Evolutionary conservation across 1,284 basidiomycete species (phyloP).

Genomic region (Naganishia liquefaciens): DNA sequence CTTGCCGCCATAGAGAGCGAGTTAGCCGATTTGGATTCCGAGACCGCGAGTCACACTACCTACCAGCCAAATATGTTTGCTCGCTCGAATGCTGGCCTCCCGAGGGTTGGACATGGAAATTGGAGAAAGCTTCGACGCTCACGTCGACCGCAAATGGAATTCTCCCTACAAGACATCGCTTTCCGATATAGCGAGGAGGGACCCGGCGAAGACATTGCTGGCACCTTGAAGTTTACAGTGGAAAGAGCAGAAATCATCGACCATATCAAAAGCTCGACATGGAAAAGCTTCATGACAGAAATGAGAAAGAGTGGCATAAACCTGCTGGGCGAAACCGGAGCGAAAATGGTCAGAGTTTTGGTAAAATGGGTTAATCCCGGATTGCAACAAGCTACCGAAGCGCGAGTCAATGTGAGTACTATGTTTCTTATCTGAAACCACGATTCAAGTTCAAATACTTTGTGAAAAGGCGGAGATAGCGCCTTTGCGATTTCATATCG

Average conservation of each 20-base stretch:
- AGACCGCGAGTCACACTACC: conserved; percentile 72
- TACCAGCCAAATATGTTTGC: conserved; percentile 70
- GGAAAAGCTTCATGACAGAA: conserved; percentile 92
- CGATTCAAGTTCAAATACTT: conserved; percentile 8
- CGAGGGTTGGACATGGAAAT: conserved; percentile 23
- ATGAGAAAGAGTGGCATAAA: conserved; percentile 41
- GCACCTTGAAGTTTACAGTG: conserved; percentile 4
- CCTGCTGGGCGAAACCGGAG: conserved; percentile 70
- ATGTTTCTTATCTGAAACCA: not conserved
- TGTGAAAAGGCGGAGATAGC: conserved; percentile 72
- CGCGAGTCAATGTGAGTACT: conserved; percentile 70
- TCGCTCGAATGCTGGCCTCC: conserved; percentile 53
- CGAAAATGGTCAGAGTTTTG: conserved; percentile 89
- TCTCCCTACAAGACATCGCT: conserved; percentile 67
- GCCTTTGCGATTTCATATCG: conserved; percentile 88
- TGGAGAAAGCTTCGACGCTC: conserved; percentile 57
- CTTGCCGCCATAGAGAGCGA: conserved; percentile 90
- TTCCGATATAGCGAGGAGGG: conserved; percentile 64
- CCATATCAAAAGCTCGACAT: conserved; percentile 96
- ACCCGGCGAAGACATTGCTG: conserved; percentile 32
- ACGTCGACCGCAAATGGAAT: conserved; percentile 77
- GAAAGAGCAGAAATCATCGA: conserved; percentile 78
- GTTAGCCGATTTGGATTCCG: conserved; percentile 64
- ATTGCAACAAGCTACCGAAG: conserved; percentile 9
- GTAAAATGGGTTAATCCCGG: conserved; percentile 69